Percentiles rank a stretch among this genome's conserved stretches.
phyloP scores from a whole-genome alignment of 805 yeast species.

The Tetrapisispora arboricola region DNA sequence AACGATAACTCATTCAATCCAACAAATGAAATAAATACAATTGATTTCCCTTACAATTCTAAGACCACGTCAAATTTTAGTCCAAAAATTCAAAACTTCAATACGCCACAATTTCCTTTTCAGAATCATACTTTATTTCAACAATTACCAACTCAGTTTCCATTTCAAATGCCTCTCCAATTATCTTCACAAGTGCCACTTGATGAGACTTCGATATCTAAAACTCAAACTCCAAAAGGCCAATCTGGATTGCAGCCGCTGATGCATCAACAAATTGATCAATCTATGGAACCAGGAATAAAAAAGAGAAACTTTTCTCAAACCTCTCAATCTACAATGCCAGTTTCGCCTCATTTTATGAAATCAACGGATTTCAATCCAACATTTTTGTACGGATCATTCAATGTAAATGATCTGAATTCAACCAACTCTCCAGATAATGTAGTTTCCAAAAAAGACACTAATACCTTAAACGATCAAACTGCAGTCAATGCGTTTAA shows the following conservation, averaged over 20 bases:
- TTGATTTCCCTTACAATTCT: background rate
- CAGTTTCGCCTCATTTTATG: background rate
- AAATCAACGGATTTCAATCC: background rate
- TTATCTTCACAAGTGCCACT: background rate
- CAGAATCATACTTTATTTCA: background rate
- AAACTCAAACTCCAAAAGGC: background rate
- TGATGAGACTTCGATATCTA: background rate
- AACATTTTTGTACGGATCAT: background rate
- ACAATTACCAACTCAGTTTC: constrained; percentile 1
- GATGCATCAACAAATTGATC: background rate
- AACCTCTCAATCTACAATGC: background rate
- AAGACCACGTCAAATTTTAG: background rate
- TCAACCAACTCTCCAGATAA: background rate
- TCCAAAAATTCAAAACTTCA: background rate
- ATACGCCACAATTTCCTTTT: background rate
- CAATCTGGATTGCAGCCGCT: background rate
- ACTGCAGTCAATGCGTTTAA: constrained; percentile 13
- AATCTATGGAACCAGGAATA: background rate
- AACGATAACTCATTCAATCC: constrained; percentile 4
- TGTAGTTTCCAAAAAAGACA: background rate
- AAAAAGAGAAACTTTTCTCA: background rate
- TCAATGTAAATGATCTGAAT: background rate
- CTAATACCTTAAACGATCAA: constrained; percentile 11
- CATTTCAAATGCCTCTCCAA: background rate
- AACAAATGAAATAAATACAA: background rate